Evolutionary conservation across 345 rosid species (phyloP).

Genomic region (Isatis tinctoria): DNA sequence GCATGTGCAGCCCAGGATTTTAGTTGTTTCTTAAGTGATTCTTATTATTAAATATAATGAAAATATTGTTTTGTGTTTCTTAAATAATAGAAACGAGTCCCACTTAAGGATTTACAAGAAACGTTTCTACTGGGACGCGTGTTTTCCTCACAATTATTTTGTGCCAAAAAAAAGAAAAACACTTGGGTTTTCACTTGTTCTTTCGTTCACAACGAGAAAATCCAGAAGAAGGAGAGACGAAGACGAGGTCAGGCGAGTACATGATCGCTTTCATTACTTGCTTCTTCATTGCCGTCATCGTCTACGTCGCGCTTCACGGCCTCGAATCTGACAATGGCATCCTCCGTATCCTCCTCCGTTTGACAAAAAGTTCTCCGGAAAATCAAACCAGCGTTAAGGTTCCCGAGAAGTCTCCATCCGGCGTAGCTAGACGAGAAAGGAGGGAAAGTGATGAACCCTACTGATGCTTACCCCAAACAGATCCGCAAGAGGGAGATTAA

Average conservation of each 20-base stretch:
- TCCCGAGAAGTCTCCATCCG: neutral
- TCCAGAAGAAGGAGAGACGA: neutral
- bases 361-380: constrained; percentile 22
- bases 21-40: too few species aligned
- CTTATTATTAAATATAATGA: too few species aligned
- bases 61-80: too few species aligned
- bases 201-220: neutral
- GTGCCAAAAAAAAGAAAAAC: too few species aligned
- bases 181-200: too few species aligned
- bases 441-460: constrained; percentile 99
- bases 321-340: neutral
- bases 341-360: neutral
- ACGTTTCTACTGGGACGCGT: too few species aligned
- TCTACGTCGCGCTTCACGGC: constrained; percentile 33
- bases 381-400: neutral
- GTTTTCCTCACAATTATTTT: too few species aligned
- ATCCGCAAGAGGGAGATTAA: constrained; percentile 88
- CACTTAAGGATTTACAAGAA: too few species aligned
- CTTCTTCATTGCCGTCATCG: constrained; percentile 35
- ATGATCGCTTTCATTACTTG: neutral
- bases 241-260: constrained; percentile 13
- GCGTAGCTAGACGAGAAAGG: constrained; percentile 90
- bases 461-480: constrained; percentile 97
- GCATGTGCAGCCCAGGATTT: too few species aligned
- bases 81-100: too few species aligned